Evolutionary conservation across 192 early-diverging fungal genomes (phyloP).

Genomic region (Backusella westeae): DNA sequence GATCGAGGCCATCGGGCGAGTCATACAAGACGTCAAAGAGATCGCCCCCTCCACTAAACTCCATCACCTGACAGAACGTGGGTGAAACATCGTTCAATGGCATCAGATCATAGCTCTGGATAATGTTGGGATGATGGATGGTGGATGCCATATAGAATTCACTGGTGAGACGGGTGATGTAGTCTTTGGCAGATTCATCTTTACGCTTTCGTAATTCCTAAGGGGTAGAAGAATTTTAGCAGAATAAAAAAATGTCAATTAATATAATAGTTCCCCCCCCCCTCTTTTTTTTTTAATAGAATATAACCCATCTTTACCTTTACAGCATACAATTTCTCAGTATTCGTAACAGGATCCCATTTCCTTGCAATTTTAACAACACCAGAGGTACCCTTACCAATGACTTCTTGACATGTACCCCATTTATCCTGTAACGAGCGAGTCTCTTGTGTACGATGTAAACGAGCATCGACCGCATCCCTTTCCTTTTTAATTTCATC

Average conservation of each 20-base stretch:
- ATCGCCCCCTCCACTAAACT: slow-evolving; percentile 83
- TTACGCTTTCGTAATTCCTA: slow-evolving; percentile 85
- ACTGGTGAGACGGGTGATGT: slow-evolving; percentile 54
- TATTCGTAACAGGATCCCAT: neutral
- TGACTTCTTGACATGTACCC: slow-evolving; percentile 40
- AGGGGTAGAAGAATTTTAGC: neutral
- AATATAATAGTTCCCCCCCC: too few relatives aligned
- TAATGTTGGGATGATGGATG: slow-evolving; percentile 74
- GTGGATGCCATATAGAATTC: slow-evolving; percentile 86
- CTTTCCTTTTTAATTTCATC: slow-evolving; percentile 16
- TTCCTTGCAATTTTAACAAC: slow-evolving; percentile 36
- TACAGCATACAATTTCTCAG: slow-evolving; percentile 43
- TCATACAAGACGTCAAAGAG: slow-evolving; percentile 73
- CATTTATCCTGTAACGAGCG: slow-evolving; percentile 34
- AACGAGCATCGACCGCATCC: slow-evolving; percentile 10
- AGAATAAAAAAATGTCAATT: neutral
- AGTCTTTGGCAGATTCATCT: slow-evolving; percentile 45
- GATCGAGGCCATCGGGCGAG: slow-evolving; percentile 47
- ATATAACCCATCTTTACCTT: slow-evolving; percentile 30
- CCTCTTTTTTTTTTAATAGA: neutral
- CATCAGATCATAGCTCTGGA: slow-evolving; percentile 75
- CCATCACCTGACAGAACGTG: slow-evolving; percentile 73
- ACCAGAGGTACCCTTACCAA: slow-evolving; percentile 46
- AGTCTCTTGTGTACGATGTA: slow-evolving; percentile 19
- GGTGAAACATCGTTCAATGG: slow-evolving; percentile 61